These are phyloP conservation scores for Prosopis cineraria DNA, from an alignment of 306 rosid genomes.

Conservation along the genomic window DNA sequence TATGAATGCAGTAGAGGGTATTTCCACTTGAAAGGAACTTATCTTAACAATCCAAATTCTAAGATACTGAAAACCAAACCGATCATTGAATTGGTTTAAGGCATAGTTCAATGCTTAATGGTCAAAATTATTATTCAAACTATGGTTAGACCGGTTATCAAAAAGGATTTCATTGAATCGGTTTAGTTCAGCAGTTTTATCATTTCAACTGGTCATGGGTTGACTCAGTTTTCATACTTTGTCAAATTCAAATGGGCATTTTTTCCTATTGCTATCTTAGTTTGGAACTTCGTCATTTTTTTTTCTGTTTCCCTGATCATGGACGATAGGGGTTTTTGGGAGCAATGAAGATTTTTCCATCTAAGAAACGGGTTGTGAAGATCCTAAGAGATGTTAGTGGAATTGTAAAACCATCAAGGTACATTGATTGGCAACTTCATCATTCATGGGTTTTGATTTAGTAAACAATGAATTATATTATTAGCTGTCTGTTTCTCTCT, in stretches of 20 bases:
- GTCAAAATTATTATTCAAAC: no score
- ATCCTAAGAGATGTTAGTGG: conserved; percentile 46
- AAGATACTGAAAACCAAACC: no score
- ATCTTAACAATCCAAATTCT: not conserved
- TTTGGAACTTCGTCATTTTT: not conserved
- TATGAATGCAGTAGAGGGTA: conserved; percentile 74
- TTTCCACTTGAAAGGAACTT: not conserved
- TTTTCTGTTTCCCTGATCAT: not conserved
- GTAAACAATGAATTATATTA: not conserved
- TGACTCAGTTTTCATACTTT: no score
- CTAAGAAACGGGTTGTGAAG: conserved; percentile 55
- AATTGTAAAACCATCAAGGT: conserved; percentile 56
- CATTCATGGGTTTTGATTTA: not conserved
- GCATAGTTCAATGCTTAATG: no score
- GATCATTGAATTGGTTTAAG: no score
- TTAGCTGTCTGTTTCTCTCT: conserved; percentile 4
- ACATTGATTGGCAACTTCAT: not conserved
- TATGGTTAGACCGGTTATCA: no score
- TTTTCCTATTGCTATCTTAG: no score
- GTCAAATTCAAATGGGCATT: no score
- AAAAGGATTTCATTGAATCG: no score
- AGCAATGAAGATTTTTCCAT: conserved; percentile 53
- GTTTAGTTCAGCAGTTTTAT: no score
- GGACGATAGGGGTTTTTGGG: conserved; percentile 49
- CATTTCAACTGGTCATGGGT: no score